These are phyloP conservation scores for Penstemon davidsonii DNA, from an alignment of 257 asterid species.

Conservation along the genomic window DNA sequence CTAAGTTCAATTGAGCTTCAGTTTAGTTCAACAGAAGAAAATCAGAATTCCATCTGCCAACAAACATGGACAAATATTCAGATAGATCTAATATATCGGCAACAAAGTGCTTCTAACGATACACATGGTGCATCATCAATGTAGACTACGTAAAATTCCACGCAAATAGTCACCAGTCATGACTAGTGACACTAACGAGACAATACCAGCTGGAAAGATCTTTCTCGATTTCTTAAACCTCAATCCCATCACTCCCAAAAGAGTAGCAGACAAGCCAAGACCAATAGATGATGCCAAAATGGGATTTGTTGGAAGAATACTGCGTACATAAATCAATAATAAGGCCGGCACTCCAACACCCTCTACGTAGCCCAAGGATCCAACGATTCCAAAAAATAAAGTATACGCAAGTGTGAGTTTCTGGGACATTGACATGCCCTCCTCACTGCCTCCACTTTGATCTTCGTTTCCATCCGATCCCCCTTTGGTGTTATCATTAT, in stretches of 20 bases:
- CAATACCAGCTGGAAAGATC: conserved; percentile 85
- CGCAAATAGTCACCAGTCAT: conserved; percentile 91
- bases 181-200: conserved; percentile 63
- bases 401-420: conserved; percentile 87
- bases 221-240: conserved; percentile 81
- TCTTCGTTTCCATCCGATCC: conserved; percentile 33
- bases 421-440: conserved; percentile 86
- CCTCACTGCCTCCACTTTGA: conserved; percentile 35
- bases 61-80: too few species aligned
- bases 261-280: conserved; percentile 61
- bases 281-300: conserved; percentile 79
- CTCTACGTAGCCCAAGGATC: conserved; percentile 75
- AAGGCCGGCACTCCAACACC: conserved; percentile 74
- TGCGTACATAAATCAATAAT: conserved; percentile 48
- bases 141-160: conserved; percentile 69
- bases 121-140: conserved; percentile 28
- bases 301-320: conserved; percentile 68
- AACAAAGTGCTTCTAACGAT: background rate
- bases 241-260: conserved; percentile 80
- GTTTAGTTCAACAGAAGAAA: too few species aligned
- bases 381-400: conserved; percentile 73
- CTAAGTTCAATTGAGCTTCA: too few species aligned
- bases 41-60: too few species aligned
- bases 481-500: conserved; percentile 28
- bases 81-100: background rate